These are phyloP conservation scores for Gonapodya sp. DNA, from an alignment of 192 early-diverging fungal species.

Conservation along the genomic window DNA sequence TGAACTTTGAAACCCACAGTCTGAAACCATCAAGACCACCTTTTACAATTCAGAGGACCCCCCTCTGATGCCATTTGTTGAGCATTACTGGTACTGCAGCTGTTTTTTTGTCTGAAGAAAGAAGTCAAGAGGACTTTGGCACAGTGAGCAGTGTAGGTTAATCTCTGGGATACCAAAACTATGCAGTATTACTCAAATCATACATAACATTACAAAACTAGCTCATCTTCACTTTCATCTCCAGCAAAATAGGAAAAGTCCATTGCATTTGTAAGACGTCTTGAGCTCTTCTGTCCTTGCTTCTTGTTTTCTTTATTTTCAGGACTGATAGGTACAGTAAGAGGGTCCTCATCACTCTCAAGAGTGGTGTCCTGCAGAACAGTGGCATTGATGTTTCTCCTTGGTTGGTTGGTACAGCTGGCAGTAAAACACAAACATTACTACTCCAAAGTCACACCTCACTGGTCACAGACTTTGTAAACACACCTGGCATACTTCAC, in stretches of 20 bases:
- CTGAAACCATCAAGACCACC: no score
- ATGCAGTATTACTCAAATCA: no score
- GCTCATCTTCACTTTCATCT: background rate
- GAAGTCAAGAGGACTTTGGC: no score
- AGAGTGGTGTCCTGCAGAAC: background rate
- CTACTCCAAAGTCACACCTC: background rate
- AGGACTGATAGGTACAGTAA: background rate
- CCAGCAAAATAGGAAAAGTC: background rate
- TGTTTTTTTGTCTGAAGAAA: no score
- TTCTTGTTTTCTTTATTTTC: background rate
- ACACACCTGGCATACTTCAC: background rate
- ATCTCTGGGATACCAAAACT: no score
- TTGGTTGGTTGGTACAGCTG: background rate
- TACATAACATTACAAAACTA: background rate
- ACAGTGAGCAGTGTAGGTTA: no score
- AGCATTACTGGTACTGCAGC: no score
- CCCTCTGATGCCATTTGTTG: no score
- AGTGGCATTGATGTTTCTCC: background rate
- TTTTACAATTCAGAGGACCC: no score
- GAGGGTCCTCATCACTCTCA: background rate
- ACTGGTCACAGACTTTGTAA: background rate
- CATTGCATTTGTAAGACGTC: background rate
- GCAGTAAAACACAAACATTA: background rate
- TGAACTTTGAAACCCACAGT: no score
- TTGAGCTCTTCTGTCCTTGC: background rate